phyloP scores from a whole-genome alignment of 176 grass and related monocot genomes.

The Musa schizocarpa region DNA sequence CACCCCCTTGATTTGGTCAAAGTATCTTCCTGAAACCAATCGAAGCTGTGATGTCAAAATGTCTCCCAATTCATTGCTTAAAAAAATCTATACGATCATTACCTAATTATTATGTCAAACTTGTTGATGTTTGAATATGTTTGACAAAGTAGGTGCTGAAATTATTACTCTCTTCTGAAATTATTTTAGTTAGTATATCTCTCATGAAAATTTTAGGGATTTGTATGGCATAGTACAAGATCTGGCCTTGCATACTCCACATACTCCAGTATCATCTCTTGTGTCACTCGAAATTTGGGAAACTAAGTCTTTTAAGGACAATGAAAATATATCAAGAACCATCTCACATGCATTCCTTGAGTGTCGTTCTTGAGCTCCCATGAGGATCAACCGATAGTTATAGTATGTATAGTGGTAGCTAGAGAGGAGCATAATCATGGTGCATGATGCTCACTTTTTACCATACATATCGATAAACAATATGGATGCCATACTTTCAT shows the following conservation, averaged over 20 bases:
- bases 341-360: not conserved
- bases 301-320: not conserved
- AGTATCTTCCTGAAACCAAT: too few species aligned
- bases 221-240: not conserved
- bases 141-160: too few species aligned
- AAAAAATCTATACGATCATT: too few species aligned
- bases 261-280: not conserved
- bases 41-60: too few species aligned
- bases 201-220: not conserved
- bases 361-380: not conserved
- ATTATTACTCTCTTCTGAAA: too few species aligned
- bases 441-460: not conserved
- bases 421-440: not conserved
- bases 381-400: not conserved
- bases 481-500: not conserved
- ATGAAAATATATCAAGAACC: not conserved
- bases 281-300: not conserved
- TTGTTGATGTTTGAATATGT: too few species aligned
- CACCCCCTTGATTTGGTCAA: too few species aligned
- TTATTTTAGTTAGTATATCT: too few species aligned
- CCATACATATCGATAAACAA: not conserved
- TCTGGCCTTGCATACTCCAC: not conserved
- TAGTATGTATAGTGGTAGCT: not conserved
- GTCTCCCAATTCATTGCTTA: too few species aligned
- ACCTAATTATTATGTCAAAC: too few species aligned